Evolutionary conservation across 2,329 filamentous ascomycete genomes (phyloP).

Genomic region (Pestalotiopsis sp.): DNA sequence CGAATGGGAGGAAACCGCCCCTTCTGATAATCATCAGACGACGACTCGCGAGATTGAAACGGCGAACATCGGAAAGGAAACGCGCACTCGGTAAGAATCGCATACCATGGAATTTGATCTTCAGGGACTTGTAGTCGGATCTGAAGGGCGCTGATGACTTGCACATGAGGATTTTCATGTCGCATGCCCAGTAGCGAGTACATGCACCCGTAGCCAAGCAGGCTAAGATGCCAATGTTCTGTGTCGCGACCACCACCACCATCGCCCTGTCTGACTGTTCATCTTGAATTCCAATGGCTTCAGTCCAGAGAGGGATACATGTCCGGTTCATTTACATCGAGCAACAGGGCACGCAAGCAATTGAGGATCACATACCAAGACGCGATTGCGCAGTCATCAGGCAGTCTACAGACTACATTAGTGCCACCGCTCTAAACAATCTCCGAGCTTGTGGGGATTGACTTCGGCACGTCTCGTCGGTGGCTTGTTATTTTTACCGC

Average conservation of each 20-base stretch:
- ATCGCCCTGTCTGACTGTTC: no score
- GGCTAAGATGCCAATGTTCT: not conserved
- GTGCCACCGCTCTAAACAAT: conserved; percentile 24
- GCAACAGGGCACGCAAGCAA: not conserved
- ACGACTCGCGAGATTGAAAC: conserved; percentile 5
- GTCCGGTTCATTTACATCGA: no score
- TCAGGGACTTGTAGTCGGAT: not conserved
- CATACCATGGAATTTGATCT: not conserved
- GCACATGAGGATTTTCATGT: conserved; percentile 15
- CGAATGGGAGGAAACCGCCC: conserved; percentile 26
- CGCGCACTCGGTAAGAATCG: not conserved
- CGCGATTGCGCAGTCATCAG: not conserved
- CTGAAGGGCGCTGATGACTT: not conserved
- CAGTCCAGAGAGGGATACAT: no score
- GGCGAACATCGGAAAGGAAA: conserved; percentile 8
- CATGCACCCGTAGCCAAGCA: not conserved
- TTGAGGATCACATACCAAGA: not conserved
- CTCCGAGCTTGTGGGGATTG: conserved; percentile 12
- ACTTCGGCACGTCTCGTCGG: not conserved
- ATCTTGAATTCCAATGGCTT: no score
- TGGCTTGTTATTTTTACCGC: not conserved
- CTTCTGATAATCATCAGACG: conserved; percentile 16
- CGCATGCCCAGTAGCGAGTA: conserved; percentile 5
- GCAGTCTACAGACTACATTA: not conserved
- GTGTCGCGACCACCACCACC: not conserved